Conservation (phyloP, 2,329 filamentous ascomycete genomes). For the Chaetoscypha palmicola region DNA sequence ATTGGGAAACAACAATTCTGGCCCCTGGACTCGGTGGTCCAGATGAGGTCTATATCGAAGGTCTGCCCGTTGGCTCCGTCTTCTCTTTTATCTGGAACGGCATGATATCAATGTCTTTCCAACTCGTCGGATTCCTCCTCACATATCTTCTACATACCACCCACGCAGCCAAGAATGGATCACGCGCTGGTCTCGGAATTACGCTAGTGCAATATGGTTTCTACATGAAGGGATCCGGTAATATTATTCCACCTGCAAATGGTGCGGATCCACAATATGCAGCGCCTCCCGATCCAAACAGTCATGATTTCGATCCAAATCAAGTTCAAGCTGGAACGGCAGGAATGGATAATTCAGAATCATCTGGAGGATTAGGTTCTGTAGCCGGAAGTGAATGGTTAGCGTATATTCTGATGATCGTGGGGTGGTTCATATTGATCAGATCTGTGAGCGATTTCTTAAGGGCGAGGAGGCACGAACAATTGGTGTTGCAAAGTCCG, state of each 20-base stretch:
- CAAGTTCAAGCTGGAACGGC: constrained; percentile 44
- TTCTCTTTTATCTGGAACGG: constrained; percentile 88
- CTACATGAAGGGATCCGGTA: constrained; percentile 69
- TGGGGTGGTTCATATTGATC: constrained; percentile 97
- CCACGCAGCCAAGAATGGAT: constrained; percentile 96
- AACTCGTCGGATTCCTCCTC: constrained; percentile 92
- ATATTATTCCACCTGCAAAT: constrained; percentile 34
- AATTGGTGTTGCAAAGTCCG: constrained; percentile 85
- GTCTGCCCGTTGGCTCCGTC: constrained; percentile 81
- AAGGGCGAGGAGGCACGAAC: constrained; percentile 80
- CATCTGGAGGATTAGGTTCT: constrained; percentile 41
- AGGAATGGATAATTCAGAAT: constrained; percentile 33
- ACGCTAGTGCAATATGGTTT: constrained; percentile 96
- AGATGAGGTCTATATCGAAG: constrained; percentile 95
- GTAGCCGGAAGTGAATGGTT: constrained; percentile 79
- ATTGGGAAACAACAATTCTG: constrained; percentile 98
- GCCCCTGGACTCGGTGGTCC: constrained; percentile 83
- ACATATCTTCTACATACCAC: constrained; percentile 97
- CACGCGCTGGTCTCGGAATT: constrained; percentile 86
- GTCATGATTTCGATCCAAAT: constrained; percentile 77
- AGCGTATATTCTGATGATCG: constrained; percentile 89
- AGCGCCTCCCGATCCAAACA: constrained; percentile 78
- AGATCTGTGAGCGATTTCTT: constrained; percentile 88
- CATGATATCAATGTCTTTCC: constrained; percentile 97
- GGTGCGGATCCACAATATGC: constrained; percentile 50